phyloP scores from a whole-genome alignment of 306 rosid species.

The Ormosia semicastrata region DNA sequence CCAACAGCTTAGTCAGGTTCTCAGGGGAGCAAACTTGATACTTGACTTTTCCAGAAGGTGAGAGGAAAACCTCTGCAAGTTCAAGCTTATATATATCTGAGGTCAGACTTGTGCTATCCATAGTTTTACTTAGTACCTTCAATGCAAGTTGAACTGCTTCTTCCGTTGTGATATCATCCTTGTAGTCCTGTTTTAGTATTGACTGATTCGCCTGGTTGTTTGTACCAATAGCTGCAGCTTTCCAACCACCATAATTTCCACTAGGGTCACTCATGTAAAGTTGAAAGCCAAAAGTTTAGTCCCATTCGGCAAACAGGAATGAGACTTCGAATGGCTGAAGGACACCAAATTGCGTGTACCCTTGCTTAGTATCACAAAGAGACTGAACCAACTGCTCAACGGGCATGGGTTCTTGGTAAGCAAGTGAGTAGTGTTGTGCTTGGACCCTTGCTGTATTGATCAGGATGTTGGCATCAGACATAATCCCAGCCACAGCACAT shows the following conservation, averaged over 20 bases:
- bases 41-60: constrained; percentile 52
- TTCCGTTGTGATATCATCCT: constrained; percentile 49
- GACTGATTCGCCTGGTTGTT: constrained; percentile 54
- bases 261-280: constrained; percentile 62
- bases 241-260: constrained; percentile 58
- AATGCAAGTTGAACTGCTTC: constrained; percentile 55
- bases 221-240: constrained; percentile 54
- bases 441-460: constrained; percentile 54
- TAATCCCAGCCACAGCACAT: constrained; percentile 55
- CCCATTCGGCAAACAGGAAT: constrained; percentile 55
- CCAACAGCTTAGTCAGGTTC: constrained; percentile 40
- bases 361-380: constrained; percentile 54
- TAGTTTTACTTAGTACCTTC: constrained; percentile 52
- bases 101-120: constrained; percentile 51
- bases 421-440: constrained; percentile 48
- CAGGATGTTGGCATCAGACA: constrained; percentile 56
- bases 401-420: constrained; percentile 59
- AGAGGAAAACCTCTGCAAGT: constrained; percentile 47
- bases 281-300: constrained; percentile 50
- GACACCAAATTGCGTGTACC: constrained; percentile 54
- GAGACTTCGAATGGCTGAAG: constrained; percentile 53
- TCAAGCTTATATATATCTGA: constrained; percentile 52
- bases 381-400: constrained; percentile 55
- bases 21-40: constrained; percentile 55
- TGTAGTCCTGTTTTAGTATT: constrained; percentile 54